Percentiles rank a stretch among this genome's conserved stretches.
Evolutionary conservation across 108 stramenopile species (phyloP).

Genomic region (Skeletonema menzelii): DNA sequence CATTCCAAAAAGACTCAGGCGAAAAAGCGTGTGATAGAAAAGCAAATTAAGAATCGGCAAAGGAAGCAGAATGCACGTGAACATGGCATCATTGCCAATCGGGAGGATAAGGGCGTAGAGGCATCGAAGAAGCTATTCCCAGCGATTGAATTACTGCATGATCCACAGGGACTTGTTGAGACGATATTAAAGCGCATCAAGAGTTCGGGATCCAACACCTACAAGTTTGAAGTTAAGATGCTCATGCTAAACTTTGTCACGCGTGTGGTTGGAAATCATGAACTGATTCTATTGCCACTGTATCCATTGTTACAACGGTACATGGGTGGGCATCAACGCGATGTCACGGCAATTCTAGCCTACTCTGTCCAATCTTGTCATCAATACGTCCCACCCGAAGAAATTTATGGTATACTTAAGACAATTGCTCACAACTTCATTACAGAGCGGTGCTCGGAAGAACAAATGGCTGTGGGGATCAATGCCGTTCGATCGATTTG

Average conservation of each 20-base stretch:
- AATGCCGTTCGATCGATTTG: slow-evolving; percentile 93
- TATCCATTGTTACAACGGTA: slow-evolving; percentile 97
- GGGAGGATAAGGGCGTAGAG: slow-evolving; percentile 70
- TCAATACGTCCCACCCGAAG: slow-evolving; percentile 94
- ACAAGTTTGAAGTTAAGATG: slow-evolving; percentile 91
- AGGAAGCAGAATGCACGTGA: slow-evolving; percentile 70
- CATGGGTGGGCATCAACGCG: slow-evolving; percentile 90
- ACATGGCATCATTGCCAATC: slow-evolving; percentile 46
- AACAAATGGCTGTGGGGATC: slow-evolving; percentile 98
- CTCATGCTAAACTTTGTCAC: slow-evolving; percentile 96
- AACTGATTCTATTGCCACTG: slow-evolving; percentile 85
- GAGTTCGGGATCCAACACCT: slow-evolving; percentile 47
- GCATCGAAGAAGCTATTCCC: slow-evolving; percentile 79
- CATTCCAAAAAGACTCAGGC: slow-evolving; percentile 83
- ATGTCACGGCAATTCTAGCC: slow-evolving; percentile 95
- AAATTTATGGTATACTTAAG: slow-evolving; percentile 85
- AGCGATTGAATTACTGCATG: slow-evolving; percentile 93
- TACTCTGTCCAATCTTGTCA: slow-evolving; percentile 97
- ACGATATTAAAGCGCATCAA: slow-evolving; percentile 80
- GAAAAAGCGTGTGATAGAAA: slow-evolving; percentile 44
- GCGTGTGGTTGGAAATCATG: slow-evolving; percentile 92
- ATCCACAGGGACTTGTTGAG: slow-evolving; percentile 95
- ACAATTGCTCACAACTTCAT: slow-evolving; percentile 95
- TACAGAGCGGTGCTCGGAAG: slow-evolving; percentile 87
- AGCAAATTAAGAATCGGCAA: slow-evolving; percentile 66